Base-by-base conservation (phyloP, 192 early-diverging fungal species). In the Podila clonocystis region DNA sequence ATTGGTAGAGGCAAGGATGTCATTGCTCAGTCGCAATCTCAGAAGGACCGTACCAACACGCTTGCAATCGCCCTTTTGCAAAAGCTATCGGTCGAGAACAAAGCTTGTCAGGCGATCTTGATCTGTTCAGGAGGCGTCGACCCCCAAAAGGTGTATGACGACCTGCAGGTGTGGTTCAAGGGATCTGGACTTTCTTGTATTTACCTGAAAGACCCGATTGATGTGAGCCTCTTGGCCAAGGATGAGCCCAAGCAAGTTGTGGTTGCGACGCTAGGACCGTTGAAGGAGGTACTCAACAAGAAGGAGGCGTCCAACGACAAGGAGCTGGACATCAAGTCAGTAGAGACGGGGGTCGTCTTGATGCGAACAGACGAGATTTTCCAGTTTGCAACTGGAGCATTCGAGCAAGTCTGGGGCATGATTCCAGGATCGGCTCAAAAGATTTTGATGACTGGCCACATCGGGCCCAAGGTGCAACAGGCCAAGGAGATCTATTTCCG, bases 41-140 rank as follows among this genome's bases (percentile, higher is more conserved):
- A 73, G 57, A 80, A 69, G 19, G 77, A 80, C 58, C 77, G 77
- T 20, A 80, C 77, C 59, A 80, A 69, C 58, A 80, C 77, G 3
- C 24, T 80, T 50, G 77, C 70, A 4, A 73, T 80, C 28, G 65
- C 66, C 2, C 30, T 80, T 3, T 26, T 73, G n/a, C 70, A 80
- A 31, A 80, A 80, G 20, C 62, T 80, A 3, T 63, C 70, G 5
- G 1, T 70, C 4, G 22, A 64, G 4, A 65, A 69, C 50, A 80
- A 80, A 48, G 64, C 55, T 15, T 73, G 70, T 49, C 65, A 80
- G 29, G 77, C 77, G n/a, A 55, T 73, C 13, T 55, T 80, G 9
- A 73, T 80, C 29, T 80, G 77, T 34, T 80, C 77, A 1, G 70
- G 73, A 15, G 77, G 77, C 5, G 55, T 73, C 33, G 64, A 72